A percentile compares a stretch with the other conserved stretches of the same genome.
Conservation (phyloP, 2,329 filamentous ascomycete species). For the Grosmannia clavigera region DNA sequence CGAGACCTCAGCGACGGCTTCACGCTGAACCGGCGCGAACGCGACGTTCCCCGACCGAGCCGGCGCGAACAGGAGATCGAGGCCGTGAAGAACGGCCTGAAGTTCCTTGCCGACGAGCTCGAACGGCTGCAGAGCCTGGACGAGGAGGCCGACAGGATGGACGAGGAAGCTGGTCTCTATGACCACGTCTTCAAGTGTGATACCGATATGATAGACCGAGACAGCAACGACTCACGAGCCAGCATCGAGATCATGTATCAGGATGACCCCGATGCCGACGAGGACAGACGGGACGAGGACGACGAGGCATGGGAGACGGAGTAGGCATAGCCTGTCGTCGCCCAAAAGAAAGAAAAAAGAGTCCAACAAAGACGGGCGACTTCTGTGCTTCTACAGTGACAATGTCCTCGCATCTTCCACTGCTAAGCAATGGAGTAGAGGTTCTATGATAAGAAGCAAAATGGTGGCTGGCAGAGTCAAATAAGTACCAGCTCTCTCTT, state of each 20-base stretch:
- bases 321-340: background rate
- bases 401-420: no score
- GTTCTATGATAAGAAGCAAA: no score
- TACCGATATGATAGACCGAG: background rate
- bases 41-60: background rate
- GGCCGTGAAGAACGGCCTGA: background rate
- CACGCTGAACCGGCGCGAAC: background rate
- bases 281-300: background rate
- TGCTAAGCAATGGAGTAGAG: no score
- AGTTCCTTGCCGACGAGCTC: background rate
- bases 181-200: background rate
- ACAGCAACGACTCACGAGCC: background rate
- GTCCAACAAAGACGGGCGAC: background rate
- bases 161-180: background rate
- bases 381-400: no score
- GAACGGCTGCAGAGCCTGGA: background rate
- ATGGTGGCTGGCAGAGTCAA: no score
- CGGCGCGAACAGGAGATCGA: background rate
- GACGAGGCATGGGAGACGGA: constrained; percentile 5
- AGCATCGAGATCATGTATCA: constrained; percentile 1
- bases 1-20: background rate
- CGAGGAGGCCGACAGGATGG: background rate
- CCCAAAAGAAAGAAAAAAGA: background rate
- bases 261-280: background rate
- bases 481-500: constrained; percentile 17